Conservation (phyloP, 495 filamentous ascomycete genomes). For the Penicillium samsonianum region DNA sequence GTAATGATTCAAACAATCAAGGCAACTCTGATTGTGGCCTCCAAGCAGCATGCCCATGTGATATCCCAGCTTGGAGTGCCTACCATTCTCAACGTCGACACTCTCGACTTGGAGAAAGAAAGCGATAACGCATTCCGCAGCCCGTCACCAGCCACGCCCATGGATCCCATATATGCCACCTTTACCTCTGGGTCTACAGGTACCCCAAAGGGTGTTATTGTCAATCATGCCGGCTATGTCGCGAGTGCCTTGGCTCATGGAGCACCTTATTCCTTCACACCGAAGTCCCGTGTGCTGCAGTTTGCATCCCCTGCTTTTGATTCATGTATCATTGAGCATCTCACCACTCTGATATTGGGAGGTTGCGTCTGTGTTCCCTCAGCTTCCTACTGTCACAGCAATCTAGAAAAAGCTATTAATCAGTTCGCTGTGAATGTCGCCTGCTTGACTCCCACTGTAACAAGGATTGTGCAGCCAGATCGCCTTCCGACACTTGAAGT, state of each 20-base stretch:
- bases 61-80: too few relatives aligned
- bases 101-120: too few relatives aligned
- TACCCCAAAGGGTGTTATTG: slow-evolving; percentile 43
- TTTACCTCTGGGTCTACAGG: slow-evolving; percentile 42
- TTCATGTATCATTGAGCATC: slow-evolving; percentile 39
- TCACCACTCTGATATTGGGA: slow-evolving; percentile 41
- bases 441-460: slow-evolving; percentile 41
- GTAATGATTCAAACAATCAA: slow-evolving; percentile 30
- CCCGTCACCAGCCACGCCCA: not conserved
- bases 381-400: slow-evolving; percentile 14
- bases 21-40: not conserved
- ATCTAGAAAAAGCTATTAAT: slow-evolving; percentile 25
- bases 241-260: slow-evolving; percentile 10
- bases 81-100: too few relatives aligned
- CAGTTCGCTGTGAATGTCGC: slow-evolving; percentile 27
- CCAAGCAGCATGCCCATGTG: not conserved
- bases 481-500: slow-evolving; percentile 38
- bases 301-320: slow-evolving; percentile 49
- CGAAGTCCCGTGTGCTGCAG: slow-evolving; percentile 46
- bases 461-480: slow-evolving; percentile 34
- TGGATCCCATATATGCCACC: not conserved
- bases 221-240: slow-evolving; percentile 1
- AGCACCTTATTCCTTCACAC: slow-evolving; percentile 42
- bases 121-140: too few relatives aligned
- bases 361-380: slow-evolving; percentile 40